Percentiles rank a stretch among this genome's conserved stretches.
Conservation (phyloP, 148 eudicot species). For the Camellia sinensis region DNA sequence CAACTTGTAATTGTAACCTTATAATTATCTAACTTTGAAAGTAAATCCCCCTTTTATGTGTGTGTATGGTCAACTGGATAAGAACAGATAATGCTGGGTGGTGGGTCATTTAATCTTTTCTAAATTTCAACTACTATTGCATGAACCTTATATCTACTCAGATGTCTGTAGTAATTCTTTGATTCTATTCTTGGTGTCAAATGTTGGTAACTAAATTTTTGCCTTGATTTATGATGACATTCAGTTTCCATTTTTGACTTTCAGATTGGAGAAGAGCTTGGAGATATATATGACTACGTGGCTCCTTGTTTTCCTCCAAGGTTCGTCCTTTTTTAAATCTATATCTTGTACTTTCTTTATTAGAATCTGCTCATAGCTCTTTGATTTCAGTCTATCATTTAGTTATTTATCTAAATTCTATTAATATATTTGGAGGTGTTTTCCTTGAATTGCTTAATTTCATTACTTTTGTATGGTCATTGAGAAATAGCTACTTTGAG, state of each 20-base stretch:
- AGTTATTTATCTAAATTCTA: not conserved
- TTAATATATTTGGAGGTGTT: not conserved
- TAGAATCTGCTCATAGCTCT: not conserved
- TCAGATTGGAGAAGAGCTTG: conserved; percentile 97
- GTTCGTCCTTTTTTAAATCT: conserved; percentile 28
- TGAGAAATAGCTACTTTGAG: not conserved
- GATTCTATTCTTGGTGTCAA: not conserved
- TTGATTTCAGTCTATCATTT: not conserved
- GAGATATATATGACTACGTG: conserved; percentile 90
- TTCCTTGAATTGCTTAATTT: not conserved
- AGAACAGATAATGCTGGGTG: no score
- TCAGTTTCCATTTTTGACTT: conserved; percentile 10
- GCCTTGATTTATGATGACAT: not conserved
- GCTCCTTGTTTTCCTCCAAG: conserved; percentile 99
- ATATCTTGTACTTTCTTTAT: not conserved
- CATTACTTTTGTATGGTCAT: not conserved
- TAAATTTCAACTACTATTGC: no score
- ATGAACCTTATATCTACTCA: not conserved
- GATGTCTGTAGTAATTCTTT: not conserved
- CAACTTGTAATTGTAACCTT: no score
- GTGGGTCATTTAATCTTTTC: no score
- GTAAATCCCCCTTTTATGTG: no score
- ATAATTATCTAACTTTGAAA: no score
- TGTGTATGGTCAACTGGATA: no score
- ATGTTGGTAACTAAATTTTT: not conserved